These are phyloP conservation scores for Myochromella boudieri DNA, from an alignment of 768 basidiomycete genomes.

Conservation along the genomic window DNA sequence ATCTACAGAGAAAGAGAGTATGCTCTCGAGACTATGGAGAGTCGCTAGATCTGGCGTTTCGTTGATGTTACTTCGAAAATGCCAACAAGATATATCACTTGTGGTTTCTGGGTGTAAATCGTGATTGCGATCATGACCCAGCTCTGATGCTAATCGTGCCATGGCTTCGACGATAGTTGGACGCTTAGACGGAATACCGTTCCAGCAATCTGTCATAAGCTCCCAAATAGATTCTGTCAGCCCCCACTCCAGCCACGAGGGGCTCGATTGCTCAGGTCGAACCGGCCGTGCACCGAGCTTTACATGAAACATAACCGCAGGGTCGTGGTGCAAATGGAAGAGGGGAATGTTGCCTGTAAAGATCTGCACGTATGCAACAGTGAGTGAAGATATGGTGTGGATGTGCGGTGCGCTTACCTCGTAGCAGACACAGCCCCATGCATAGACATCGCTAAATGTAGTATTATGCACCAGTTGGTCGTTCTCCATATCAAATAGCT, in stretches of 20 bases:
- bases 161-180: constrained; percentile 7
- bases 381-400: background rate
- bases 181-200: constrained; percentile 12
- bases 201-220: constrained; percentile 24
- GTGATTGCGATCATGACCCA: background rate
- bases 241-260: constrained; percentile 7
- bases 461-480: background rate
- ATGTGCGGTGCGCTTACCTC: background rate
- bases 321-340: background rate
- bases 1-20: no score
- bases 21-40: no score
- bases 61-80: background rate
- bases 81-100: background rate
- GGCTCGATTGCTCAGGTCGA: constrained; percentile 9
- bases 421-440: background rate
- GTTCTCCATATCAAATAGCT: background rate
- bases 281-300: constrained; percentile 14
- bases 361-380: background rate
- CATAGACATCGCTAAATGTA: background rate
- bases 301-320: background rate
- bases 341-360: background rate
- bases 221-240: constrained; percentile 19
- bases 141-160: background rate
- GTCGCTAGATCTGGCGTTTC: no score
- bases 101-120: no score